Percentiles rank a stretch among this genome's conserved stretches.
Evolutionary conservation across 2,329 filamentous ascomycete genomes (phyloP).

Genomic region (Pyricularia pennisetigena): DNA sequence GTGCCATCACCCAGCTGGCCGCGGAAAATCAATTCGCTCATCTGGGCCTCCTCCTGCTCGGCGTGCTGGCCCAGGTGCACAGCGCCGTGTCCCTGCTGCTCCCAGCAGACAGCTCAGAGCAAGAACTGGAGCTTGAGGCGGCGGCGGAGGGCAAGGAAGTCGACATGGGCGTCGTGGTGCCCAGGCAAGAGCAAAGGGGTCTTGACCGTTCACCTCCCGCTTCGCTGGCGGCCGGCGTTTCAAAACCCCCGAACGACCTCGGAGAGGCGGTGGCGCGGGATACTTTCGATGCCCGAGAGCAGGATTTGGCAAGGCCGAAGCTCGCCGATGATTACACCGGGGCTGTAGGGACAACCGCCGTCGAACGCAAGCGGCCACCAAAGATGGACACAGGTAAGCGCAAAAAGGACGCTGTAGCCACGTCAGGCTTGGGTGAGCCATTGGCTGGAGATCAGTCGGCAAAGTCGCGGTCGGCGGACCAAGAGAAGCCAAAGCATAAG

Average conservation of each 20-base stretch:
- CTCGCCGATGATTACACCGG: neutral
- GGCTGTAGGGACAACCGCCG: neutral
- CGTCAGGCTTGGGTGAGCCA: neutral
- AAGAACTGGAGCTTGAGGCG: slow-evolving; percentile 8
- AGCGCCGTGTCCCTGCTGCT: slow-evolving; percentile 28
- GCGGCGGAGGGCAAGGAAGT: slow-evolving; percentile 14
- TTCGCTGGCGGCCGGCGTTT: neutral
- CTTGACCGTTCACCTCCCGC: no score
- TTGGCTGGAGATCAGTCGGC: neutral
- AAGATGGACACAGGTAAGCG: neutral
- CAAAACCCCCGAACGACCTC: slow-evolving; percentile 8
- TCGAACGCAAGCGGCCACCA: neutral
- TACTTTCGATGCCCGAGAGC: neutral
- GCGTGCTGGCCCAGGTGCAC: slow-evolving; percentile 49
- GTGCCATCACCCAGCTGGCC: slow-evolving; percentile 58
- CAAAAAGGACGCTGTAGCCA: neutral
- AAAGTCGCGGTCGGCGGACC: neutral
- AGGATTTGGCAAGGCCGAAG: neutral
- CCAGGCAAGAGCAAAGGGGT: neutral
- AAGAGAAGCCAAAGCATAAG: slow-evolving; percentile 11
- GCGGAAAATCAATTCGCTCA: slow-evolving; percentile 65
- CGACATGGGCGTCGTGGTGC: neutral
- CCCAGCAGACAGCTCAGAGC: slow-evolving; percentile 11
- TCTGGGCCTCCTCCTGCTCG: slow-evolving; percentile 60
- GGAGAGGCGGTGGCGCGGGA: slow-evolving; percentile 9